These are phyloP conservation scores for Linum tenue DNA, from an alignment of 345 rosid species.

Conservation along the genomic window DNA sequence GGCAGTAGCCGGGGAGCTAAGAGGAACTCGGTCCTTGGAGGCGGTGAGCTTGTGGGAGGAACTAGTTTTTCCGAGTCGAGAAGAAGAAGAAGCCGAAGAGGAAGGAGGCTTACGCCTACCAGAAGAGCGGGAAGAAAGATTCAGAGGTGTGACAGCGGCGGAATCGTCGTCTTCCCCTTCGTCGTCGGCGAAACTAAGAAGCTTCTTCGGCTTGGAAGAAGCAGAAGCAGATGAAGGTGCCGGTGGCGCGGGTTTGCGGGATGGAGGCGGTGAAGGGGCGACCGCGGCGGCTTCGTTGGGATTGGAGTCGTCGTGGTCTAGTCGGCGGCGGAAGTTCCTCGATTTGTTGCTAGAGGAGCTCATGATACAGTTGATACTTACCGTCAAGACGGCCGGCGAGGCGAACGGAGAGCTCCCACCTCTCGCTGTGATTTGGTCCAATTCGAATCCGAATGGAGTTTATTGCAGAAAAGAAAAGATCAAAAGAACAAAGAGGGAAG, in stretches of 20 bases:
- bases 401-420: no score
- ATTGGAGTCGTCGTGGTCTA: slow-evolving; percentile 35
- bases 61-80: slow-evolving; percentile 30
- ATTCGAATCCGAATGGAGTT: no score
- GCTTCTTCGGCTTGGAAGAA: slow-evolving; percentile 54
- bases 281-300: slow-evolving; percentile 11
- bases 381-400: no score
- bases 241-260: slow-evolving; percentile 13
- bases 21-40: slow-evolving; percentile 41
- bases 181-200: slow-evolving; percentile 88
- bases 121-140: slow-evolving; percentile 20
- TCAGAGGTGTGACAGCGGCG: slow-evolving; percentile 13
- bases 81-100: slow-evolving; percentile 20
- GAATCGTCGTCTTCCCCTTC: slow-evolving; percentile 40
- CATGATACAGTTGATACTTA: slow-evolving; percentile 18
- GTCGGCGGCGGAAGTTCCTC: slow-evolving; percentile 76
- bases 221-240: slow-evolving; percentile 12
- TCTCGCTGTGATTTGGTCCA: no score
- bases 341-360: slow-evolving; percentile 37
- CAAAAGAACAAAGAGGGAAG: no score
- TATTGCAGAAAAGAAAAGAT: no score
- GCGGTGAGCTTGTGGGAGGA: slow-evolving; percentile 52
- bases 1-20: slow-evolving; percentile 23
- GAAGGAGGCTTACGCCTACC: not conserved
- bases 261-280: slow-evolving; percentile 4